Evolutionary conservation across 345 rosid species (phyloP).

Genomic region (Excoecaria agallocha): DNA sequence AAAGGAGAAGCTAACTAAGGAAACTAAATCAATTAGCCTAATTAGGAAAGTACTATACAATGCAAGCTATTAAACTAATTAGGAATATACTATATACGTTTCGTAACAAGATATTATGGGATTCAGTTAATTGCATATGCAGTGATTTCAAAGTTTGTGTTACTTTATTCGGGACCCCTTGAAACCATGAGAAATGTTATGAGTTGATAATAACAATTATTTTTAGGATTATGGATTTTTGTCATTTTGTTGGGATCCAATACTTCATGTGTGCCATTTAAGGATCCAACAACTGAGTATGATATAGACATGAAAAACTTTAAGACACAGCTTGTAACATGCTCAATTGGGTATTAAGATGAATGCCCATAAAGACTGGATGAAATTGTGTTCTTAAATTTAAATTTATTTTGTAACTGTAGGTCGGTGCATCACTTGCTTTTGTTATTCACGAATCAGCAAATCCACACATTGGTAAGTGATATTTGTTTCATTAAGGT

Average conservation of each 20-base stretch:
- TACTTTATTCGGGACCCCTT: neutral
- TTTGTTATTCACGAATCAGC: constrained; percentile 99
- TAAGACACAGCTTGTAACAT: neutral
- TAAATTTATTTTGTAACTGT: constrained; percentile 29
- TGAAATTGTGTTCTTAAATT: constrained; percentile 11
- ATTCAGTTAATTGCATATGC: neutral
- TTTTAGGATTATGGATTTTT: neutral
- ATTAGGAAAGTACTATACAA: too few species aligned
- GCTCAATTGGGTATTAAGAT: neutral
- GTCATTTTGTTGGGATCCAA: neutral
- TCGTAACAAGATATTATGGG: too few species aligned
- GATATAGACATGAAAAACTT: neutral
- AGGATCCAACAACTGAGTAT: neutral
- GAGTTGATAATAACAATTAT: neutral
- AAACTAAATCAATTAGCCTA: too few species aligned
- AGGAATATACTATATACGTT: too few species aligned
- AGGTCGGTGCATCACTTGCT: constrained; percentile 96
- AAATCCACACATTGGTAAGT: constrained; percentile 95
- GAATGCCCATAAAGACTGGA: neutral
- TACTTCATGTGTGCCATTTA: neutral
- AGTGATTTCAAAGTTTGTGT: neutral
- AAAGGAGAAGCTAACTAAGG: too few species aligned
- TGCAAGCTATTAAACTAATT: too few species aligned
- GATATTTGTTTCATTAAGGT: constrained; percentile 5
- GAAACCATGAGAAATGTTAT: neutral